Evolutionary conservation across 2,329 filamentous ascomycete species (phyloP), one percentile per base, ranked within the genome.

Genomic region (Colletotrichum acutatum): DNA sequence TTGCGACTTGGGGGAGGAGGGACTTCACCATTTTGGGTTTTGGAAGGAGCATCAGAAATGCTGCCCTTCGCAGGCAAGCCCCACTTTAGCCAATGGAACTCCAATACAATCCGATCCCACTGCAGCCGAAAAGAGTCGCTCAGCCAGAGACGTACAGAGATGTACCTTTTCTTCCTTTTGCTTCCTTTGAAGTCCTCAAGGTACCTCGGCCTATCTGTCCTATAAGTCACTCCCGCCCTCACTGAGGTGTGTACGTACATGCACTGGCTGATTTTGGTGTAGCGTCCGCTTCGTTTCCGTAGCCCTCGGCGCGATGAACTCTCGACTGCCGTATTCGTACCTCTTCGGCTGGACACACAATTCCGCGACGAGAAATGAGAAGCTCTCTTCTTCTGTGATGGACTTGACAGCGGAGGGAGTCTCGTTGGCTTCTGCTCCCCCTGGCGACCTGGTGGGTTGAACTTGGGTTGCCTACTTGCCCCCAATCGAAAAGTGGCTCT

Each of bases 291-390:
- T 22, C 42, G 42, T 19, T 49, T 49, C 32, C 62, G 12, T 56
- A 9, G 61, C 61, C 49, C 46, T 53, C 53, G 37, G 56, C 37
- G 57, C 53, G 61, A 42, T 37, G 37, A 70, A 66, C 67, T 59
- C 42, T 70, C 26, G 34, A 46, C 37, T 22, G 65, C 49, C 28
- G 42, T 34, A 53, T 49, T 49, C 42, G 19, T 5, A 49, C 42
- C 42, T 24, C 59, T 57, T 57, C 53, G 60, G 32, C 6, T 16
- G 49, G 60, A 34, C 66, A 64, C 59, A 19, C 57, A 24, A 7
- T 26, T 5, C 16, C 16, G 30, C 19, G 11, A 42, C 42, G n/a
- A 46, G n/a, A 26, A 52, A n/a, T 14, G 9, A 52, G 24, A 22
- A 49, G 32, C 49, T 65, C 52, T n/a, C 61, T 16, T 22, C 49